These are phyloP conservation scores for Pulveroboletus frians DNA, from an alignment of 768 basidiomycete species.

Conservation along the genomic window DNA sequence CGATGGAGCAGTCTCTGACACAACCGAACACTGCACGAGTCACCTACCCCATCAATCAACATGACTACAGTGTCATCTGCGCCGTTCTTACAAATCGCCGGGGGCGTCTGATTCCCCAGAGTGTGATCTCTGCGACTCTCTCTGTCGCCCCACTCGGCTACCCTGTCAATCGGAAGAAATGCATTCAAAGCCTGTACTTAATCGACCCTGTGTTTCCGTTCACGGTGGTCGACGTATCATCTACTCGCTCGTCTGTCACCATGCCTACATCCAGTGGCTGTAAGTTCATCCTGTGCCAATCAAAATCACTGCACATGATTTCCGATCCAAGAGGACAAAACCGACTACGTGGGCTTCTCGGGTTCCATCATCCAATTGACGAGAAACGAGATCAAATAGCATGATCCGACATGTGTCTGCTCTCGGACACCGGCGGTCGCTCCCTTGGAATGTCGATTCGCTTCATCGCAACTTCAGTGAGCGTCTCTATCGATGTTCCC, in stretches of 20 bases:
- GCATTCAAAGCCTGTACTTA: conserved; percentile 27
- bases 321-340: conserved; percentile 68
- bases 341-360: conserved; percentile 65
- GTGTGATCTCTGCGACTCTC: too few species aligned
- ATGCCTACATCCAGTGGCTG: conserved; percentile 79
- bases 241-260: too few species aligned
- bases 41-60: too few species aligned
- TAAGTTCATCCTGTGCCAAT: conserved; percentile 33
- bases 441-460: conserved; percentile 42
- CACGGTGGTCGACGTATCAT: too few species aligned
- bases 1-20: too few species aligned
- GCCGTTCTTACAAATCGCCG: too few species aligned
- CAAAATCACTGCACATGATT: conserved; percentile 30
- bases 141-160: conserved; percentile 55
- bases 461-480: conserved; percentile 62
- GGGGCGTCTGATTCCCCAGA: background rate
- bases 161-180: conserved; percentile 55
- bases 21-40: too few species aligned
- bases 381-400: conserved; percentile 45
- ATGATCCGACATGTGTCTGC: conserved; percentile 62
- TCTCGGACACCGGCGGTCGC: conserved; percentile 47
- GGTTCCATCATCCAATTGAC: conserved; percentile 62
- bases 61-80: too few species aligned
- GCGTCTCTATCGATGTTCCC: conserved; percentile 23
- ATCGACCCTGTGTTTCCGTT: too few species aligned